These are phyloP conservation scores for Strobilomyces echinocephalus DNA, from an alignment of 768 basidiomycete species.

Conservation along the genomic window DNA sequence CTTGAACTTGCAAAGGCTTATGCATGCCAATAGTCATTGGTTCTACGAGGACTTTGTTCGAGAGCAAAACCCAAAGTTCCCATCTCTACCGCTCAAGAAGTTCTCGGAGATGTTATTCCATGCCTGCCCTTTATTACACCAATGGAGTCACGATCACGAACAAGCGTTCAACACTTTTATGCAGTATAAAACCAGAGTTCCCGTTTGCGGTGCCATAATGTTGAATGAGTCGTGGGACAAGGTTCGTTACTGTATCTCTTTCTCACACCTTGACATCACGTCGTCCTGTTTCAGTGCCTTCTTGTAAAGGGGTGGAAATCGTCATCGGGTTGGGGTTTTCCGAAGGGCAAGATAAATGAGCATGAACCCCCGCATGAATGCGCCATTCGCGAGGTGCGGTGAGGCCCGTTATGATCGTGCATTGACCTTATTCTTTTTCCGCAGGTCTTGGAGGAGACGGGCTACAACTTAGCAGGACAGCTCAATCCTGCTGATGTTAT, in stretches of 20 bases:
- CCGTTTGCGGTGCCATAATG: constrained; percentile 97
- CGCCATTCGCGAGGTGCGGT: constrained; percentile 83
- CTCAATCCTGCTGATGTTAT: constrained; percentile 66
- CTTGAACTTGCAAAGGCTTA: constrained; percentile 13
- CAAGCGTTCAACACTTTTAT: constrained; percentile 86
- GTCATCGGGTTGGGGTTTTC: constrained; percentile 97
- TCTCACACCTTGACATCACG: constrained; percentile 9
- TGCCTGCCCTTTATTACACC: constrained; percentile 75
- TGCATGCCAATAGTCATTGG: constrained; percentile 71
- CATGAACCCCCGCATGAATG: constrained; percentile 79
- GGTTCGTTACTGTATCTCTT: constrained; percentile 40
- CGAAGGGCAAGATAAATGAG: constrained; percentile 99
- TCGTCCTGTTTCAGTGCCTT: constrained; percentile 59
- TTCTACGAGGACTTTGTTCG: constrained; percentile 99
- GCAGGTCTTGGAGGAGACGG: constrained; percentile 97
- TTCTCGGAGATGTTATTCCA: constrained; percentile 91
- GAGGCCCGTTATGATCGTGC: not conserved
- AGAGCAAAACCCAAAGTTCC: constrained; percentile 82
- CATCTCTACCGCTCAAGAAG: constrained; percentile 82
- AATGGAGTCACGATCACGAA: constrained; percentile 82
- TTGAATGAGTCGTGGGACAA: constrained; percentile 90
- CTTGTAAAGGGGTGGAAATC: constrained; percentile 98
- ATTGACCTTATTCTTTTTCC: constrained; percentile 10
- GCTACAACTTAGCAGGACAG: constrained; percentile 77
- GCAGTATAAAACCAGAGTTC: constrained; percentile 94